phyloP scores from a whole-genome alignment of 768 basidiomycete genomes.

The Inosperma sp. region DNA sequence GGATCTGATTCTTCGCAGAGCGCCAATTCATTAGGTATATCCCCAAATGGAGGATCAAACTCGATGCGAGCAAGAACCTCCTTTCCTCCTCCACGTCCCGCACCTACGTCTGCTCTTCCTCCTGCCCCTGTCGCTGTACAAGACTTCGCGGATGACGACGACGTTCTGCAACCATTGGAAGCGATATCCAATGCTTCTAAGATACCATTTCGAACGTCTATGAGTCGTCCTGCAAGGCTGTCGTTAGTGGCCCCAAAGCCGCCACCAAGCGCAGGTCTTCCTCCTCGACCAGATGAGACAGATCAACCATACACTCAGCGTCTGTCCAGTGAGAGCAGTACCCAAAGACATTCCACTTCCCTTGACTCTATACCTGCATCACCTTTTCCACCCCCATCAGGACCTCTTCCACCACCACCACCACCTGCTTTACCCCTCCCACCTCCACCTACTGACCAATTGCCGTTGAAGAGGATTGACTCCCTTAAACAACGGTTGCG shows the following conservation, averaged over 20 bases:
- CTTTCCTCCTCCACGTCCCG: constrained; percentile 70
- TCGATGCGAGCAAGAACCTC: constrained; percentile 41
- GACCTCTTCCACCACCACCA: constrained; percentile 38
- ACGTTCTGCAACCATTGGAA: constrained; percentile 20
- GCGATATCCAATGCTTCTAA: constrained; percentile 25
- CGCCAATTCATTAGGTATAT: constrained; percentile 37
- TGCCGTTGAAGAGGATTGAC: constrained; percentile 29
- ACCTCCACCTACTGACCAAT: constrained; percentile 5
- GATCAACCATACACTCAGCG: constrained; percentile 30
- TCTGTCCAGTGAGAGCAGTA: constrained; percentile 35
- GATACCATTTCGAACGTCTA: constrained; percentile 50
- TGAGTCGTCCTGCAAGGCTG: constrained; percentile 52
- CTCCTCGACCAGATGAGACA: constrained; percentile 64
- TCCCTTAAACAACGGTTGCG: constrained; percentile 63
- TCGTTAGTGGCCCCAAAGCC: constrained; percentile 61
- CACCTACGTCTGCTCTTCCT: constrained; percentile 65
- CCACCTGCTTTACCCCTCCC: constrained; percentile 20
- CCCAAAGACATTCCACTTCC: constrained; percentile 17
- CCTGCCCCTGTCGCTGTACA: constrained; percentile 49
- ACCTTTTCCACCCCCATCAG: constrained; percentile 42
- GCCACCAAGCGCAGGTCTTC: constrained; percentile 55
- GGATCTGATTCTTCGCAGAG: constrained; percentile 44
- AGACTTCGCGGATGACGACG: constrained; percentile 20
- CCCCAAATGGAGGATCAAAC: constrained; percentile 10
- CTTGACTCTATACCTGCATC: constrained; percentile 44